Conservation (phyloP, 1,139 yeast species). For the Blastobotrys buckinghamii region DNA sequence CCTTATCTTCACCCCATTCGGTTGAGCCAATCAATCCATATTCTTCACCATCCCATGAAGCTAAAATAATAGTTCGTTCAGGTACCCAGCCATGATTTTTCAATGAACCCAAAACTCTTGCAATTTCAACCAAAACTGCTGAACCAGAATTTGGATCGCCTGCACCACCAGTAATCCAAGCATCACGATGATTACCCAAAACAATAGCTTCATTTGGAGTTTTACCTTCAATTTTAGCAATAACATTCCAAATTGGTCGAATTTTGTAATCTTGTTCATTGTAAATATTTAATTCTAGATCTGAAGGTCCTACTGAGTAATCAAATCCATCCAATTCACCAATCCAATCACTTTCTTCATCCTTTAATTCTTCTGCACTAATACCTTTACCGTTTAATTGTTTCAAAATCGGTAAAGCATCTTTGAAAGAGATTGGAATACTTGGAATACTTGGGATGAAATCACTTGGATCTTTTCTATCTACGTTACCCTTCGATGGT, state of each 20-base stretch:
- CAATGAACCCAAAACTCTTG: slow-evolving; percentile 50
- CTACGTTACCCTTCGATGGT: slow-evolving; percentile 49
- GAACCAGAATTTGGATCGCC: slow-evolving; percentile 69
- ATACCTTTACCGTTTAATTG: slow-evolving; percentile 52
- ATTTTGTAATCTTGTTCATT: slow-evolving; percentile 53
- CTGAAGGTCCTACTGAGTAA: slow-evolving; percentile 61
- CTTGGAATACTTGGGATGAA: slow-evolving; percentile 58
- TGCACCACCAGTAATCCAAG: slow-evolving; percentile 71
- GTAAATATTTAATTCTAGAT: slow-evolving; percentile 45
- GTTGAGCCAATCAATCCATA: slow-evolving; percentile 63
- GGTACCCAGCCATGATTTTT: slow-evolving; percentile 54
- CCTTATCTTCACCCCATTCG: slow-evolving; percentile 58
- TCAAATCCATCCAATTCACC: slow-evolving; percentile 45
- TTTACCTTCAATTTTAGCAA: slow-evolving; percentile 51
- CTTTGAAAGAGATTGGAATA: slow-evolving; percentile 53
- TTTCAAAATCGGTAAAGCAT: slow-evolving; percentile 50
- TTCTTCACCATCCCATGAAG: slow-evolving; percentile 75
- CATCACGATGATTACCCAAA: slow-evolving; percentile 66
- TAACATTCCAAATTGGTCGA: slow-evolving; percentile 54
- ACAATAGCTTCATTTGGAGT: slow-evolving; percentile 47
- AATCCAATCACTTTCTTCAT: slow-evolving; percentile 37
- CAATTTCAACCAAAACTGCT: slow-evolving; percentile 52
- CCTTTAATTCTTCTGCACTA: slow-evolving; percentile 23
- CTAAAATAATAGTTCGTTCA: slow-evolving; percentile 51
- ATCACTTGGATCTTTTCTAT: slow-evolving; percentile 43